Percentiles rank a stretch among this genome's conserved stretches.
Conservation (phyloP, 73 alveolate genomes). For the Uronychia binucleata region DNA sequence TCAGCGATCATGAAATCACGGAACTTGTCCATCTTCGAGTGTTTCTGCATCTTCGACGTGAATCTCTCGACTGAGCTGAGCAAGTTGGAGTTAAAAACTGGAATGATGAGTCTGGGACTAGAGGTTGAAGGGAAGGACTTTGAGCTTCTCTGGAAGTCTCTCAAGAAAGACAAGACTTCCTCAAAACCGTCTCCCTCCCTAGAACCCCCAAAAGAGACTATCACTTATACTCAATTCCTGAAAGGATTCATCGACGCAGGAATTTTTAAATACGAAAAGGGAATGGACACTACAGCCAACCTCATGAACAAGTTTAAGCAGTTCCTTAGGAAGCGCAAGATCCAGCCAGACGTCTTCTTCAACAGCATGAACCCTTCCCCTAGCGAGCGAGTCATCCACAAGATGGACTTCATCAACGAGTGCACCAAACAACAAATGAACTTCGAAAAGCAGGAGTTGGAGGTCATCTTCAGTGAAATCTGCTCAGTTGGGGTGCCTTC, state of each 20-base stretch:
- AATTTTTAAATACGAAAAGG: conserved; percentile 33
- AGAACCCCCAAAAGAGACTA: conserved; percentile 2
- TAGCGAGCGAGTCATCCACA: background rate
- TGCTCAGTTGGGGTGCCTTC: conserved; percentile 24
- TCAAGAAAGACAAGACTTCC: background rate
- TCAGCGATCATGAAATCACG: conserved; percentile 14
- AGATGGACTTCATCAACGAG: conserved; percentile 43
- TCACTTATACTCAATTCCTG: conserved; percentile 28
- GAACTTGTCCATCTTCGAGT: conserved; percentile 32
- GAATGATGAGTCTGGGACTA: conserved; percentile 24
- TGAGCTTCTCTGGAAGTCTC: conserved; percentile 30
- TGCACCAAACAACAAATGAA: conserved; percentile 27
- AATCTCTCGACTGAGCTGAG: conserved; percentile 23
- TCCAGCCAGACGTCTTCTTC: background rate
- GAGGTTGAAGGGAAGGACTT: conserved; percentile 13
- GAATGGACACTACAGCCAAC: conserved; percentile 47
- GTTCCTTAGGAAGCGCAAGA: conserved; percentile 22
- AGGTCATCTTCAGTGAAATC: conserved; percentile 29
- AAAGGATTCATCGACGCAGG: conserved; percentile 30
- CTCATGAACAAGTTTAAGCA: conserved; percentile 47
- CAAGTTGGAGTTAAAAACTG: conserved; percentile 50
- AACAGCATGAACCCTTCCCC: background rate
- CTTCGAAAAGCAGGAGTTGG: conserved; percentile 41
- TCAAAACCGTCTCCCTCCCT: background rate
- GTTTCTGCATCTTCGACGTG: conserved; percentile 38